Percentiles rank a stretch among this genome's conserved stretches.
phyloP scores from a whole-genome alignment of 345 rosid species.

The Aurinia saxatilis region DNA sequence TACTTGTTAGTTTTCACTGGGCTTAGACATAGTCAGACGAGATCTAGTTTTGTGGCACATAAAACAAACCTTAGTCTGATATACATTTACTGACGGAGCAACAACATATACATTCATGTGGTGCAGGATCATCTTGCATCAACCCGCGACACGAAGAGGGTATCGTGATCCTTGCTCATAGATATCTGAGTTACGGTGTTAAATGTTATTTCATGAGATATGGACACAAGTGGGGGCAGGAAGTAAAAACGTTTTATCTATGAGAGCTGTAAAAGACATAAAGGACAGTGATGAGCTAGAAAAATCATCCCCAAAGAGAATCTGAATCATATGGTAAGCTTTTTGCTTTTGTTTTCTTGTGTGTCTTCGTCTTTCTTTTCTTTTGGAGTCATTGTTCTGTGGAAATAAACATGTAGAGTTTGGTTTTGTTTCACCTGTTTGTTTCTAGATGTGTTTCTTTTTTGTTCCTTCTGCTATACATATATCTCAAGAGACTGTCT shows the following conservation, averaged over 20 bases:
- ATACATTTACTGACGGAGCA: neutral
- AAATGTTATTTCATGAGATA: constrained; percentile 13
- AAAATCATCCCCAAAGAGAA: neutral
- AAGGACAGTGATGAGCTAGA: neutral
- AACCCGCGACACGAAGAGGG: constrained; percentile 71
- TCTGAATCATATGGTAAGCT: constrained; percentile 24
- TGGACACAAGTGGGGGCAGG: neutral
- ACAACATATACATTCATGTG: constrained; percentile 16
- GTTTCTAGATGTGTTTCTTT: constrained; percentile 15
- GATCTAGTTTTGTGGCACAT: neutral
- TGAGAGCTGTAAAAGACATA: neutral
- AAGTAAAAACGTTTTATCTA: constrained; percentile 4
- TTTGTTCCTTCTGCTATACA: constrained; percentile 6
- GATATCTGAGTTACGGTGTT: neutral
- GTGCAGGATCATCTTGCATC: constrained; percentile 80
- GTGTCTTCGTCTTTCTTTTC: constrained; percentile 1
- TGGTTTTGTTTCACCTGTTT: constrained; percentile 18
- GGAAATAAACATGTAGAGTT: constrained; percentile 26
- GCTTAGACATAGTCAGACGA: neutral
- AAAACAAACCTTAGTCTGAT: neutral
- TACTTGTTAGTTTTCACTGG: neutral
- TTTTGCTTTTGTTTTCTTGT: neutral
- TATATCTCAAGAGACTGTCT: constrained; percentile 18
- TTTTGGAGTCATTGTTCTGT: constrained; percentile 14
- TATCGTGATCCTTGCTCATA: constrained; percentile 20